A percentile compares a stretch with the other conserved stretches of the same genome.
phyloP scores from a whole-genome alignment of 176 grass and related monocot species.

The Oryza coarctata region DNA sequence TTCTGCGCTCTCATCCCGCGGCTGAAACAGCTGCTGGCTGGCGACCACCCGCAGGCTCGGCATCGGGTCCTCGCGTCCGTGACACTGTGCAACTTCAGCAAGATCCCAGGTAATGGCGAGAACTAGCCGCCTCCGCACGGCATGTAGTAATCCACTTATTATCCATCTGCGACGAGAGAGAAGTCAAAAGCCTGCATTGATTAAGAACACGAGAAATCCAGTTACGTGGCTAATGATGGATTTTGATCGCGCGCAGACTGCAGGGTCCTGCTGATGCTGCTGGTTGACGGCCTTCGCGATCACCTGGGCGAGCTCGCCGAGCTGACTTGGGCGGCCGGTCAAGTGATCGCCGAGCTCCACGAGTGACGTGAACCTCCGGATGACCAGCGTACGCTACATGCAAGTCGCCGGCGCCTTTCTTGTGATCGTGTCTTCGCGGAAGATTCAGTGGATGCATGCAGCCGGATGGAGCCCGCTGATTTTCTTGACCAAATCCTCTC shows the following conservation, averaged over 20 bases:
- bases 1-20: conserved; percentile 55
- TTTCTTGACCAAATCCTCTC: conserved; percentile 17
- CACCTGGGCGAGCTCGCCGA: conserved; percentile 33
- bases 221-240: background rate
- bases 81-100: conserved; percentile 55
- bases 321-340: conserved; percentile 43
- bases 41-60: background rate
- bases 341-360: conserved; percentile 35
- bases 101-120: conserved; percentile 41
- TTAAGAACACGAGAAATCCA: background rate
- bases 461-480: background rate
- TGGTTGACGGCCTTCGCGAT: conserved; percentile 36
- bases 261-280: conserved; percentile 47
- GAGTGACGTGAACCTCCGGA: conserved; percentile 7
- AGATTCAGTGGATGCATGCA: conserved; percentile 16
- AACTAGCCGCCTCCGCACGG: background rate
- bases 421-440: background rate
- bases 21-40: conserved; percentile 31
- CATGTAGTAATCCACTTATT: background rate
- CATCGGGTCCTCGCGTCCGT: conserved; percentile 47
- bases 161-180: background rate
- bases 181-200: background rate
- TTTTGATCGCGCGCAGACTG: conserved; percentile 40
- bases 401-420: background rate
- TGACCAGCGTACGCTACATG: background rate